Evolutionary conservation across 805 yeast genomes (phyloP), one percentile per base, ranked within the genome.

Genomic region (Kodamaea restingae): DNA sequence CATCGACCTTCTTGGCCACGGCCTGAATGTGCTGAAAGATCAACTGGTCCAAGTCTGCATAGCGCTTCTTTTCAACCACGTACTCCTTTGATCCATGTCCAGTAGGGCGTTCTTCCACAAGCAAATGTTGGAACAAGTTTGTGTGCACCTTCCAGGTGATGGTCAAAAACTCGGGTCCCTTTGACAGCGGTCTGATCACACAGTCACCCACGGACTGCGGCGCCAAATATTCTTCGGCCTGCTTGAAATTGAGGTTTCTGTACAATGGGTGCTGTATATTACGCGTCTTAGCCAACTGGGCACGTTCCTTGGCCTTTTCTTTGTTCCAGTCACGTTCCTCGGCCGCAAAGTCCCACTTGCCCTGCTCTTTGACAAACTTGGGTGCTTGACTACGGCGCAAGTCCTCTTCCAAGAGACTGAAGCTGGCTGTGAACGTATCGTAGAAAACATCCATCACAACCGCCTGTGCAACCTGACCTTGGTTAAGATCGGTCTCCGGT

Each of bases 61-160:
- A 91, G 35, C 72, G 68, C 50, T 75, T 75, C 20, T 72, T 71
- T 26, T 87, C 97, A 32, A 91, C 88, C 30, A 83, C 55, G 44
- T 63, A 75, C 45, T 65, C 68, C 43, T 65, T 66, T 10, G 41
- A 34, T 45, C 76, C 78, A 12, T 28, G 36, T 38, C 76, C 81
- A 53, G 80, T 79, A 33, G 74, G 80, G 34, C 75, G 73, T 61
- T 93, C 98, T 45, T 80, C 70, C 33, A 93, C 84, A 50, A 88
- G 93, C 47, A 93, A 68, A 58, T 93, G 98, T 59, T 93, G 98
- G 65, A 84, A 93, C 45, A 91, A 65, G 57, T 82, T 84, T 56
- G 86, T 91, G 43, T 86, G 93, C 33, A 93, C 90, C 59, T 93
- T 93, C 97, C 98, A 93, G 0, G 99, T 91, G 30, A 91, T 81